These are phyloP conservation scores for Marasmius fiardii DNA, from an alignment of 1,284 basidiomycete species.

Conservation along the genomic window DNA sequence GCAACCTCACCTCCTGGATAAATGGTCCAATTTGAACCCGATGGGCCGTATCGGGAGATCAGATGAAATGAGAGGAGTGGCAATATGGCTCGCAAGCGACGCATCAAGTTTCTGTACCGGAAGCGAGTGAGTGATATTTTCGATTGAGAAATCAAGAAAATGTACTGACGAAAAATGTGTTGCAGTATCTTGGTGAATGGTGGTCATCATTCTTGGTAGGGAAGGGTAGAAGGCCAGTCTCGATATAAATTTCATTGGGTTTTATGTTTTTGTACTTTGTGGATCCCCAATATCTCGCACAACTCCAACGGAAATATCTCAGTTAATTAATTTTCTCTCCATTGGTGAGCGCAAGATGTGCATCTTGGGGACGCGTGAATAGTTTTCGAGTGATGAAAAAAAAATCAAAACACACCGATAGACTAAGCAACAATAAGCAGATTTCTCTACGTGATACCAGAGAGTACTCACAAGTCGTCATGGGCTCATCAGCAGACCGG, in stretches of 20 bases:
- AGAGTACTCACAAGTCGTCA: not conserved
- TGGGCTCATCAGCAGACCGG: constrained; percentile 82
- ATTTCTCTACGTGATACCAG: too few species aligned
- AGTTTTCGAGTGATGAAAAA: too few species aligned
- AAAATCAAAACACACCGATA: too few species aligned
- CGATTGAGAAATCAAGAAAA: not conserved
- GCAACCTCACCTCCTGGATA: constrained; percentile 64
- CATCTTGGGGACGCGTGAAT: constrained; percentile 34
- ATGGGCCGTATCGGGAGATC: constrained; percentile 72
- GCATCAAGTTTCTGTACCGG: constrained; percentile 76
- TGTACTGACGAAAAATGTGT: constrained; percentile 3
- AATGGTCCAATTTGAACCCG: constrained; percentile 75
- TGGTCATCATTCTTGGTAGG: constrained; percentile 68
- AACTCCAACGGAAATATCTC: too few species aligned
- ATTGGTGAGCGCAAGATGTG: constrained; percentile 53
- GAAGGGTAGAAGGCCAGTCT: too few species aligned
- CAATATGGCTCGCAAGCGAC: constrained; percentile 77
- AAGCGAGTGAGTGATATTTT: constrained; percentile 56
- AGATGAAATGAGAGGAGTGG: constrained; percentile 75
- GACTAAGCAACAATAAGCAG: too few species aligned
- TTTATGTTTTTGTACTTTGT: too few species aligned
- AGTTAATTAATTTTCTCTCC: constrained; percentile 62
- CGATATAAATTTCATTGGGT: too few species aligned
- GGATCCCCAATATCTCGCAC: too few species aligned
- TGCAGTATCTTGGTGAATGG: constrained; percentile 69